These are phyloP conservation scores for Sclerotinia subarctica DNA, from an alignment of 2,329 filamentous ascomycete species.

Conservation along the genomic window DNA sequence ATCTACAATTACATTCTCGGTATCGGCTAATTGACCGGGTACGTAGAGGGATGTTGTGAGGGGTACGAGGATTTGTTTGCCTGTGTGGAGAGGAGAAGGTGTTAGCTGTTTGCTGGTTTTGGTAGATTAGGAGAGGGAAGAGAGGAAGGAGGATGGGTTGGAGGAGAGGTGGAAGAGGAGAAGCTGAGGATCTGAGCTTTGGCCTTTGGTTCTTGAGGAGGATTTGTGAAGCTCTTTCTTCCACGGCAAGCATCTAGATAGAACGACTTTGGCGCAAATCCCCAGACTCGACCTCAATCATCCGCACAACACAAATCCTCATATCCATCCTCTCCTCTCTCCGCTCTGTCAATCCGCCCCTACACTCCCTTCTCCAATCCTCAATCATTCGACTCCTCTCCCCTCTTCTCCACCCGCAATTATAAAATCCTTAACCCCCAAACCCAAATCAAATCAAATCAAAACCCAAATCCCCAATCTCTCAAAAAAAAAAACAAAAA, in stretches of 20 bases:
- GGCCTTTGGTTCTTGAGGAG: too few species aligned
- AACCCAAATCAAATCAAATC: neutral
- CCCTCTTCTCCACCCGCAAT: too few species aligned
- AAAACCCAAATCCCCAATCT: too few species aligned
- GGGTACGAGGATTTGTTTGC: slow-evolving; percentile 76
- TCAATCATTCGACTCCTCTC: neutral
- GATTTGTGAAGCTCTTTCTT: neutral
- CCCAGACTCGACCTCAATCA: too few species aligned
- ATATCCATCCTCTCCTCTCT: too few species aligned
- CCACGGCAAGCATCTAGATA: too few species aligned
- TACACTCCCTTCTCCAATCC: too few species aligned
- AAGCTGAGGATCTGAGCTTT: neutral
- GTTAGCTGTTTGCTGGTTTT: slow-evolving; percentile 15
- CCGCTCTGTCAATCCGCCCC: too few species aligned
- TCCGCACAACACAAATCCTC: neutral
- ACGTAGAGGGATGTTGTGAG: slow-evolving; percentile 95
- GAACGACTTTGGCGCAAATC: too few species aligned
- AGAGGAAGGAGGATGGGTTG: too few species aligned
- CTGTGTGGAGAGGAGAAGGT: slow-evolving; percentile 23
- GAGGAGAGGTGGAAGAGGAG: neutral
- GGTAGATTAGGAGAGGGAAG: neutral
- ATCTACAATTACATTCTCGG: slow-evolving; percentile 80
- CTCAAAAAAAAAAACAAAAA: neutral
- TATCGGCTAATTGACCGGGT: slow-evolving; percentile 71
- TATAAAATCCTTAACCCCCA: too few species aligned